Evolutionary conservation across 208 protist species (phyloP).

Genomic region (Acanthamoeba lenticulata): DNA sequence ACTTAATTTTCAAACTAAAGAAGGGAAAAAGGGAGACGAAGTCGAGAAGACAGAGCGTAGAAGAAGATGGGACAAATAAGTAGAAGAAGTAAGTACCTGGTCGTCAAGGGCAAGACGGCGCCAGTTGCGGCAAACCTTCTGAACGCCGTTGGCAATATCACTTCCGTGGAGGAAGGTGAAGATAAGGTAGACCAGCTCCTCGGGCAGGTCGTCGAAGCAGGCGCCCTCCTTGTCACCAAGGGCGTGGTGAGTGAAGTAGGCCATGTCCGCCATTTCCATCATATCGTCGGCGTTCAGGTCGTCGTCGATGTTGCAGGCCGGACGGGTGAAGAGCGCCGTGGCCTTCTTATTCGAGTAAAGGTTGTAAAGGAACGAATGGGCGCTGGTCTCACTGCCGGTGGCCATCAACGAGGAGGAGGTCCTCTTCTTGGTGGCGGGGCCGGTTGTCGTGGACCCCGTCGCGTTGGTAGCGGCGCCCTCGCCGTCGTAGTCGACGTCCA

Average conservation of each 20-base stretch:
- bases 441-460: background rate
- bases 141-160: slow-evolving; percentile 46
- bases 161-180: slow-evolving; percentile 62
- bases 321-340: background rate
- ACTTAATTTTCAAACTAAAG: no score
- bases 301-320: background rate
- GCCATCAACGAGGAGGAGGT: background rate
- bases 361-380: background rate
- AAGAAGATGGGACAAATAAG: background rate
- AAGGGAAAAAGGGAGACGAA: no score
- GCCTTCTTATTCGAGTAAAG: background rate
- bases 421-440: background rate
- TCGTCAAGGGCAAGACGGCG: slow-evolving; percentile 41
- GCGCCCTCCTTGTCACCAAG: background rate
- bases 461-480: background rate
- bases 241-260: background rate
- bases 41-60: background rate
- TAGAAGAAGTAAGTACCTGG: background rate
- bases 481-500: slow-evolving; percentile 3
- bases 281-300: background rate
- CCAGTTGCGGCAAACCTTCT: slow-evolving; percentile 52
- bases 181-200: slow-evolving; percentile 61
- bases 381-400: background rate
- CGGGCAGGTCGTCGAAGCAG: slow-evolving; percentile 49
- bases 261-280: slow-evolving; percentile 34